Conservation (phyloP, 2,329 filamentous ascomycete genomes). For the Pseudogymnoascus sp. region DNA sequence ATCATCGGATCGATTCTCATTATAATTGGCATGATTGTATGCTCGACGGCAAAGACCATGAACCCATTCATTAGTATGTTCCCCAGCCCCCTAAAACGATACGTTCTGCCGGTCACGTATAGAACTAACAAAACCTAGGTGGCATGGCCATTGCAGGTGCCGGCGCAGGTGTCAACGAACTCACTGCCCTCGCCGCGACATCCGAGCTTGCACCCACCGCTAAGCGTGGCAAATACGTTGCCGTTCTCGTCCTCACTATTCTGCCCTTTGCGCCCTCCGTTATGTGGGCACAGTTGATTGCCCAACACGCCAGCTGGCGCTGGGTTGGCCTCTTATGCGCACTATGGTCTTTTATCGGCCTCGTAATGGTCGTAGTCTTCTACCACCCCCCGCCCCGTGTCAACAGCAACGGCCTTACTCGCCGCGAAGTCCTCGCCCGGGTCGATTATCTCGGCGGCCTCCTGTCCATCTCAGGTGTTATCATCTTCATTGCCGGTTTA, state of each 20-base stretch:
- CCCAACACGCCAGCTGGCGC: constrained; percentile 42
- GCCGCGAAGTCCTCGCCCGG: constrained; percentile 31
- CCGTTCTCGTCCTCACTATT: constrained; percentile 51
- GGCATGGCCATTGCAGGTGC: constrained; percentile 49
- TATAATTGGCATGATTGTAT: constrained; percentile 52
- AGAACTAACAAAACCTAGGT: constrained; percentile 27
- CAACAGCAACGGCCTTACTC: constrained; percentile 33
- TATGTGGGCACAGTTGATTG: constrained; percentile 50
- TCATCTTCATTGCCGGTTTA: constrained; percentile 36
- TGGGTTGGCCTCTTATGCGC: constrained; percentile 46
- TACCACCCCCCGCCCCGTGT: constrained; percentile 46
- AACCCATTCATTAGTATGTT: constrained; percentile 51
- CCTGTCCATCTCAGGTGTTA: constrained; percentile 41
- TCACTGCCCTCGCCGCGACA: constrained; percentile 60
- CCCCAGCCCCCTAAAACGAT: neutral
- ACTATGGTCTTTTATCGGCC: constrained; percentile 43
- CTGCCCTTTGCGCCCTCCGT: constrained; percentile 54
- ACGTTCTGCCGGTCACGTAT: neutral
- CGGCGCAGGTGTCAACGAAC: constrained; percentile 59
- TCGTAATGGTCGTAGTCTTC: constrained; percentile 43
- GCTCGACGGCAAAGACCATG: constrained; percentile 50
- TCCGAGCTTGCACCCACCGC: constrained; percentile 59
- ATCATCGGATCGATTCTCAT: constrained; percentile 46
- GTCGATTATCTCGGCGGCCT: constrained; percentile 46
- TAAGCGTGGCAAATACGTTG: constrained; percentile 55